A percentile compares a stretch with the other conserved stretches of the same genome.
These are phyloP conservation scores for Alloascoidea africana DNA, from an alignment of 805 yeast genomes.

Conservation along the genomic window DNA sequence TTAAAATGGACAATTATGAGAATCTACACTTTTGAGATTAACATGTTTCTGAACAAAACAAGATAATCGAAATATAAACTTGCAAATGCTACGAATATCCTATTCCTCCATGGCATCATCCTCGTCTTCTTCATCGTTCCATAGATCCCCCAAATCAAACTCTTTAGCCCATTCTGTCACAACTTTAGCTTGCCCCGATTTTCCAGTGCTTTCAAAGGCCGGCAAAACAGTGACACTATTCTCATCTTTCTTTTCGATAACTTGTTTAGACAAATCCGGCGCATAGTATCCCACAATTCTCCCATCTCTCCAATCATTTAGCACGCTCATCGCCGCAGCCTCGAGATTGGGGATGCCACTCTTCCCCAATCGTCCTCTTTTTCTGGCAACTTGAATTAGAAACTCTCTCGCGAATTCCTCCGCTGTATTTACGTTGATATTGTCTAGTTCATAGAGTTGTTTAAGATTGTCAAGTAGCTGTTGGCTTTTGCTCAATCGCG, in stretches of 20 bases:
- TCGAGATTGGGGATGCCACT: constrained; percentile 89
- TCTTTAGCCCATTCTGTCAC: constrained; percentile 90
- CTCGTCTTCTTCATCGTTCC: constrained; percentile 15
- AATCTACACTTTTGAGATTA: too few species aligned
- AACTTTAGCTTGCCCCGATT: constrained; percentile 52
- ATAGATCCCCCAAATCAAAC: constrained; percentile 78
- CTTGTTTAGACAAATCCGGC: constrained; percentile 24
- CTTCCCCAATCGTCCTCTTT: constrained; percentile 79
- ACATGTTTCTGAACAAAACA: too few species aligned
- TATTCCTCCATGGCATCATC: background rate
- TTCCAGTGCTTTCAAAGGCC: constrained; percentile 24
- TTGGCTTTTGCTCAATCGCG: constrained; percentile 55
- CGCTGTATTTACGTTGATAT: constrained; percentile 56
- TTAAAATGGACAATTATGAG: too few species aligned
- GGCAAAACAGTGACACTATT: constrained; percentile 18
- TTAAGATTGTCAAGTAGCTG: constrained; percentile 55
- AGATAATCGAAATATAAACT: too few species aligned
- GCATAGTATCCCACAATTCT: constrained; percentile 81
- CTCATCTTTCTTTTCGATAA: constrained; percentile 9
- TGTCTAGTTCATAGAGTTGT: constrained; percentile 62
- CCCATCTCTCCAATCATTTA: constrained; percentile 97
- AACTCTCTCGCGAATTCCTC: constrained; percentile 75
- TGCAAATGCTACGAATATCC: too few species aligned
- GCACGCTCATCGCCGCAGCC: constrained; percentile 67
- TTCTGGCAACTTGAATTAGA: constrained; percentile 84